Base-by-base conservation (phyloP, 2,329 filamentous ascomycete species). In the Cladosporium halotolerans region DNA sequence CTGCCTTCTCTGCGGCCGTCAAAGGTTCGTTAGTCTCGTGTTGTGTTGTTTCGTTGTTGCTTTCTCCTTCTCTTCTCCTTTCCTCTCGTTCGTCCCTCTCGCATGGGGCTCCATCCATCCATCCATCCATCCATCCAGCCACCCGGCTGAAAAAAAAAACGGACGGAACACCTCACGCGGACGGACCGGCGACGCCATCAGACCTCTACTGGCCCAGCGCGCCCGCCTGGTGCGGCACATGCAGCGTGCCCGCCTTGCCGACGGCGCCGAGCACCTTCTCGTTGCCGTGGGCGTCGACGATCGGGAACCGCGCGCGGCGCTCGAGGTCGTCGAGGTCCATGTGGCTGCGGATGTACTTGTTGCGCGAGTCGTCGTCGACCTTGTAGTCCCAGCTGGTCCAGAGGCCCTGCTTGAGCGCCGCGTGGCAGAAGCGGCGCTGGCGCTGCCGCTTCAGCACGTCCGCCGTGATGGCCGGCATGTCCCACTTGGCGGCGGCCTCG, bases 341-440 rank as follows among this genome's bases (percentile, higher is more conserved):
- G 66, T 88, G 85, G 33, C 85, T 89, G 53, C 91, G 87, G 63
- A 96, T 95, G 70, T 92, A 95, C 71, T 88, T 88, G 61, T 63
- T 53, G 48, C 59, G 60, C 57, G 60, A 86, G 63, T 88, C 81
- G 60, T 88, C 83, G 3, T 78, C 72, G 0, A 89, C 89, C 72
- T 91, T 81, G 71, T 86, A 87, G 70, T 96, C 91, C 91, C 91
- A 96, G 66, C 83, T 81, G 38, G 87, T 86, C 61, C 88, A 89
- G 34, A 76, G 76, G 52, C 90, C 91, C 69, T 84, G 73, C 67
- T 83, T 87, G 58, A 96, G 76, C 0, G 91, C 88, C 39, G 80
- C 81, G 84, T 89, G 95, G 23, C 89, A 86, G 8, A 95, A 72
- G 47, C 85, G 80, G 11, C 91, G 81, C 65, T 85, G 84, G 40